Evolutionary conservation across 2,329 filamentous ascomycete genomes (phyloP).

Genomic region (Clarireedia sp.): DNA sequence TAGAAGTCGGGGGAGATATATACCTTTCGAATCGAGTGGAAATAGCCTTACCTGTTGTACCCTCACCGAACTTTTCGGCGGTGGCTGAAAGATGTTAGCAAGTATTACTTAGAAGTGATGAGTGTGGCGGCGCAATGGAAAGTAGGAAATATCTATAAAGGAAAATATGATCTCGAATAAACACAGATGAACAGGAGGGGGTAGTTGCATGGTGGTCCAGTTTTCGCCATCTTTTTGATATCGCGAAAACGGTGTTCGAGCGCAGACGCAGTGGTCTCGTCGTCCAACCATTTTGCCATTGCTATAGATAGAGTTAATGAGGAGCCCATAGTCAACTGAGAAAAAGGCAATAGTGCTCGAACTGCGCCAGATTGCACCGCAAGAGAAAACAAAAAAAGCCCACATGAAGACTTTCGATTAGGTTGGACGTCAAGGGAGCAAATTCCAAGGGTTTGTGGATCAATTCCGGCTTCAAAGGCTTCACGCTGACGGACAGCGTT

Average conservation of each 20-base stretch:
- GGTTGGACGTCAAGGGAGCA: constrained; percentile 1
- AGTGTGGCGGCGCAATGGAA: constrained; percentile 10
- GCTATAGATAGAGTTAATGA: constrained; percentile 19
- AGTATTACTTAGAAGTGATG: constrained; percentile 7
- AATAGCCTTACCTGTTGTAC: constrained; percentile 25
- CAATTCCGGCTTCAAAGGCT: constrained; percentile 37
- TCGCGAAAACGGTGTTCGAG: constrained; percentile 26
- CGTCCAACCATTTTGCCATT: constrained; percentile 19
- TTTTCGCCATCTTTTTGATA: constrained; percentile 23
- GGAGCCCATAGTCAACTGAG: background rate
- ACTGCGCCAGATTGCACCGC: background rate
- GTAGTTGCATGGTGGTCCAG: constrained; percentile 2
- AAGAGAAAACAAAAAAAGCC: constrained; percentile 3
- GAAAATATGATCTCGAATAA: background rate
- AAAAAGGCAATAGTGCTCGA: constrained; percentile 2
- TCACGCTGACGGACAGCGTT: constrained; percentile 42
- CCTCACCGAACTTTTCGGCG: constrained; percentile 22
- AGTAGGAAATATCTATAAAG: constrained; percentile 8
- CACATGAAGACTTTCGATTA: constrained; percentile 10
- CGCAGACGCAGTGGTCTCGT: constrained; percentile 19
- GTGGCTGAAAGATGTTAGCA: constrained; percentile 26
- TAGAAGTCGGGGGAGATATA: background rate
- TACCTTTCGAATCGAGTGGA: constrained; percentile 23
- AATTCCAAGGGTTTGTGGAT: constrained; percentile 32
- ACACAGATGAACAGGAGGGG: background rate